A percentile compares a stretch with the other conserved stretches of the same genome.
Evolutionary conservation across 2,329 filamentous ascomycete species (phyloP).

Genomic region (Sphaceloma murrayae): DNA sequence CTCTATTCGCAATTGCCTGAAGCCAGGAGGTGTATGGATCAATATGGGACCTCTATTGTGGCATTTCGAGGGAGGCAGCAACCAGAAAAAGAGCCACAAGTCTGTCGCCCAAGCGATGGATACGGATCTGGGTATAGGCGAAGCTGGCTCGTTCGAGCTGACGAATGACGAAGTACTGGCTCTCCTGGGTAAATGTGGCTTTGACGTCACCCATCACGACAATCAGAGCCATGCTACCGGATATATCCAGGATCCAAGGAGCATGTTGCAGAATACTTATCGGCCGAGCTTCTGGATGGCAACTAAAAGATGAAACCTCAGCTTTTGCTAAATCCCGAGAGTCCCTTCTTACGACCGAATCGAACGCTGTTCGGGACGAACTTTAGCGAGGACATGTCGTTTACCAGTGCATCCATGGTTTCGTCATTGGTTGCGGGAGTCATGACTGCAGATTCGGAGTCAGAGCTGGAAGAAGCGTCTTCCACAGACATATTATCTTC

Average conservation of each 20-base stretch:
- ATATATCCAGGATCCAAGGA: conserved; percentile 76
- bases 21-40: conserved; percentile 68
- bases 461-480: conserved; percentile 1
- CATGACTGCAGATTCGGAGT: conserved; percentile 1
- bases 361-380: conserved; percentile 60
- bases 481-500: conserved; percentile 7
- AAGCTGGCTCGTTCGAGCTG: conserved; percentile 83
- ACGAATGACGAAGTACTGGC: conserved; percentile 77
- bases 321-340: conserved; percentile 5
- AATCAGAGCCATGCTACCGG: conserved; percentile 52
- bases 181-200: conserved; percentile 66
- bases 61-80: conserved; percentile 76
- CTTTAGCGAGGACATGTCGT: conserved; percentile 60
- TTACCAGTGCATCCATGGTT: conserved; percentile 54
- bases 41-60: conserved; percentile 88
- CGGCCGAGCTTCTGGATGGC: conserved; percentile 76
- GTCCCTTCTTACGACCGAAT: conserved; percentile 50
- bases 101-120: neutral
- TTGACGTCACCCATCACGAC: conserved; percentile 46
- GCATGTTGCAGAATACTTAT: conserved; percentile 81
- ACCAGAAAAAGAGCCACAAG: conserved; percentile 39
- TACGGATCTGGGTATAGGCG: conserved; percentile 57
- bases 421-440: conserved; percentile 30
- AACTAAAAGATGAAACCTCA: conserved; percentile 45
- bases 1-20: conserved; percentile 68